Evolutionary conservation across 2,329 filamentous ascomycete species (phyloP), one percentile per base, ranked within the genome.

Genomic region (Hypoxylon sp.): DNA sequence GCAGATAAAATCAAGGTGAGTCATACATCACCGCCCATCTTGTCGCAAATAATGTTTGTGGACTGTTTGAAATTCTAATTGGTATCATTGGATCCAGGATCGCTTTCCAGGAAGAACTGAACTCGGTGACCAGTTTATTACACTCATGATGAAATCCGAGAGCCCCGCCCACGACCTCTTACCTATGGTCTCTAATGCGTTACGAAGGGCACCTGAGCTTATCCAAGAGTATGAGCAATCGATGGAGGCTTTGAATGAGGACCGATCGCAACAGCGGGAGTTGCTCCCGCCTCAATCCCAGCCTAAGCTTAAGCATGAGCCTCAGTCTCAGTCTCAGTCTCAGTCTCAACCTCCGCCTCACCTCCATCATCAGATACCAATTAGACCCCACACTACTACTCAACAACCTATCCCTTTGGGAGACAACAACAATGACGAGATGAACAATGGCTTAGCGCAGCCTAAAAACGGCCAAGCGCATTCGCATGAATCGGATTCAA

Each of bases 91-190:
- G 6, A 31, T 42, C 15, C 48, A 8, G 51, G 15, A 35, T 8
- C 51, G 31, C 31, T 55, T 51, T 26, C 45, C 41, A 7, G 36
- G 27, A 12, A 38, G 32, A 43, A 31, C 46, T 12, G n/a, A 55
- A 25, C 9, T 47, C 6, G 21, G 17, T n/a, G 5, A 37, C 8
- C 13, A 51, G 27, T 55, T 55, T 17, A 8, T 23, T 12, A n/a
- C 19, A n/a, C n/a, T n/a, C 12, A 34, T 46, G 9, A 29, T 48
- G 34, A 20, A 17, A 8, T 38, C 46, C 12, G 8, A 12, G 27
- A 31, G 3, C 19, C 38, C 42, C 17, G 21, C 34, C 9, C 15
- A 26, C 9, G 25, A 55, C 6, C 20, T 51, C 17, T 7, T 42
- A 4, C 46, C 50, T 11, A 19, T 25, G 3, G 12, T 50, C 25